A percentile compares a stretch with the other conserved stretches of the same genome.
Evolutionary conservation across 2,329 filamentous ascomycete genomes (phyloP).

Genomic region (Zelopaecilomyces penicillatus): DNA sequence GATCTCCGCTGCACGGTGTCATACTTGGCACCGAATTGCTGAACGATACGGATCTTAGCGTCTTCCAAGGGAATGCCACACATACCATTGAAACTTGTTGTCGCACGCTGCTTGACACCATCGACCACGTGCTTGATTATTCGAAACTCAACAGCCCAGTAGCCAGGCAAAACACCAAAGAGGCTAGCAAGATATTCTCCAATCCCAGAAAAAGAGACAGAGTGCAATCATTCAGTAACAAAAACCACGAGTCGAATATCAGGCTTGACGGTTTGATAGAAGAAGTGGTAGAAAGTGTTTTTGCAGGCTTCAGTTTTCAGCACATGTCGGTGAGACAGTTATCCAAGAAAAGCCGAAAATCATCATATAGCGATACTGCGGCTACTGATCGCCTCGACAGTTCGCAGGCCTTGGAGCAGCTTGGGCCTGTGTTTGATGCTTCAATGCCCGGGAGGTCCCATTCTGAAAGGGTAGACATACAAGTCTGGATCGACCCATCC

Average conservation of each 20-base stretch:
- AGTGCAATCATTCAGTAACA: conserved; percentile 5
- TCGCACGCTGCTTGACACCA: conserved; percentile 43
- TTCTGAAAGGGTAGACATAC: conserved; percentile 14
- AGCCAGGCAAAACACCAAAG: conserved; percentile 2
- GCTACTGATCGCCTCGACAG: conserved; percentile 14
- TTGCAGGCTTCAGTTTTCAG: conserved; percentile 35
- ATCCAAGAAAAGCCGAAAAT: conserved; percentile 4
- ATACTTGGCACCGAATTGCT: conserved; percentile 46
- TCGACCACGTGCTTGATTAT: conserved; percentile 46
- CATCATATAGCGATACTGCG: conserved; percentile 6
- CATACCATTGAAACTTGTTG: conserved; percentile 43
- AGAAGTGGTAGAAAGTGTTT: conserved; percentile 39
- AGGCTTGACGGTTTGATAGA: conserved; percentile 34
- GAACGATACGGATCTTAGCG: conserved; percentile 39
- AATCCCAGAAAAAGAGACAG: not conserved
- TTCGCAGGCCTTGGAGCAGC: conserved; percentile 34
- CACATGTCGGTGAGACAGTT: conserved; percentile 15
- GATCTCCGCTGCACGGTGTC: conserved; percentile 53
- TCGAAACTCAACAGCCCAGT: conserved; percentile 42
- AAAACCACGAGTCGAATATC: conserved; percentile 16
- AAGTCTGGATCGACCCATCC: conserved; percentile 30
- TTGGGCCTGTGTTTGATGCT: conserved; percentile 3
- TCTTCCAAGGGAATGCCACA: conserved; percentile 37
- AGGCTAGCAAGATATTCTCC: not conserved
- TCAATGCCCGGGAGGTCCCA: not conserved